Percentiles rank a stretch among this genome's conserved stretches.
These are phyloP conservation scores for Chlorencoelia australis DNA, from an alignment of 2,329 filamentous ascomycete genomes.

Conservation along the genomic window DNA sequence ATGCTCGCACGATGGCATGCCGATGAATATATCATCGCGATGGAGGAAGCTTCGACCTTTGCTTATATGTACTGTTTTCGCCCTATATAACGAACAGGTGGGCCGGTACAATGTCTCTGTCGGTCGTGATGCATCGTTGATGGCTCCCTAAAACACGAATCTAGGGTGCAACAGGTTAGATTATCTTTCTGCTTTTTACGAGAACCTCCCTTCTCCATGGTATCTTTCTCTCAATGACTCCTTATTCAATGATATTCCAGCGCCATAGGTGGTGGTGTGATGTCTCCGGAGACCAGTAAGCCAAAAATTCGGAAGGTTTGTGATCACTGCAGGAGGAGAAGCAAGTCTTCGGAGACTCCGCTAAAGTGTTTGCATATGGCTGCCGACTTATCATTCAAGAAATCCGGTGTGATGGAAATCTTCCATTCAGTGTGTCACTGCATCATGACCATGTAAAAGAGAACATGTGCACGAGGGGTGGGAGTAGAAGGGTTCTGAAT, in stretches of 20 bases:
- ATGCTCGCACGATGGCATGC: no score
- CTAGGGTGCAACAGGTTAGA: no score
- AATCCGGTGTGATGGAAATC: slow-evolving; percentile 36
- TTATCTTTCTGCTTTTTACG: no score
- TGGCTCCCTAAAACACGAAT: no score
- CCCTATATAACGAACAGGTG: no score
- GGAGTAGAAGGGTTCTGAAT: slow-evolving; percentile 52
- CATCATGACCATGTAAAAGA: slow-evolving; percentile 51
- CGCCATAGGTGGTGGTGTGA: slow-evolving; percentile 12
- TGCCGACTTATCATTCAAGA: slow-evolving; percentile 22
- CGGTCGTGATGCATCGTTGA: no score
- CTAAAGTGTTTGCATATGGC: not conserved
- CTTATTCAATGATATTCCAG: slow-evolving; percentile 4
- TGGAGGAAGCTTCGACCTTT: no score
- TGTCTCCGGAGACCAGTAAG: slow-evolving; percentile 21
- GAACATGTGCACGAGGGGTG: slow-evolving; percentile 55
- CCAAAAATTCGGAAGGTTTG: slow-evolving; percentile 31
- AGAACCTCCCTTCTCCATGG: slow-evolving; percentile 12
- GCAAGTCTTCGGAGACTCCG: no score
- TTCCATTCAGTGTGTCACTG: slow-evolving; percentile 48
- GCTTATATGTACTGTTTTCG: no score
- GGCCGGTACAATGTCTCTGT: no score
- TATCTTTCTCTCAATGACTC: slow-evolving; percentile 19
- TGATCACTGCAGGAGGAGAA: slow-evolving; percentile 35
- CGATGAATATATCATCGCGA: no score